Base-by-base conservation (phyloP, 2,329 filamentous ascomycete genomes). In the Metarhizium rileyi region DNA sequence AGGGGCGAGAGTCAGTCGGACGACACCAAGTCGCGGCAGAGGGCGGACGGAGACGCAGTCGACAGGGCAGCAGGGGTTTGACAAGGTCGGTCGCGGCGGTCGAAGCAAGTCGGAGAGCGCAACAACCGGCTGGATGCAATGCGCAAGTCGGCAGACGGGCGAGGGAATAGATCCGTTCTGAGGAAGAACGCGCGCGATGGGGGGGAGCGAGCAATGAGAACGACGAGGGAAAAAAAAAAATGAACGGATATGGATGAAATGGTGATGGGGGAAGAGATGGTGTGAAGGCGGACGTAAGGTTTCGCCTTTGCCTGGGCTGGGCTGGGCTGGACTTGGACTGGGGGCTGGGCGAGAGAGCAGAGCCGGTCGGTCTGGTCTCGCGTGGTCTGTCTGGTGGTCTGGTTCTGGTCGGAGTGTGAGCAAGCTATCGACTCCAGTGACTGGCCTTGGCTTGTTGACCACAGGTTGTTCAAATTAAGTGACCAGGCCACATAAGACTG, bases 291-390 rank as follows among this genome's bases (percentile, higher is more conserved):
- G 48, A 50, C 20, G 47, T 48, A 38, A 44, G 50, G 53, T 49
- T 51, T 46, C 51, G 38, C 38, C 28, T 36, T 41, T 33, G 30
- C 30, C 30, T 33, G 27, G 27, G 5, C 27, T 28, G 27, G 27
- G 27, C 27, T 28, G 30, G 30, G 30, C 30, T 33, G 30, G 30
- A 14, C 30, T n/a, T 33, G 30, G 30, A 47, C 40, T 54, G 53
- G 53, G 52, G 55, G 55, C 51, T 55, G 55, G 54, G 53, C 42
- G 45, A 40, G 44, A 43, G 49, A 48, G 48, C 16, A 26, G 41
- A 26, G 41, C 9, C 20, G 14, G 22, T 16, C 8, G 23, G 26
- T 28, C 16, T n/a, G 41, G 12, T 5, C 20, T 33, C 30, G 16
- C n/a, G n/a, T n/a, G n/a, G n/a, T n/a, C n/a, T n/a, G n/a, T n/a